A percentile compares a stretch with the other conserved stretches of the same genome.
These are phyloP conservation scores for Russula foetens DNA, from an alignment of 768 basidiomycete genomes.

Conservation along the genomic window DNA sequence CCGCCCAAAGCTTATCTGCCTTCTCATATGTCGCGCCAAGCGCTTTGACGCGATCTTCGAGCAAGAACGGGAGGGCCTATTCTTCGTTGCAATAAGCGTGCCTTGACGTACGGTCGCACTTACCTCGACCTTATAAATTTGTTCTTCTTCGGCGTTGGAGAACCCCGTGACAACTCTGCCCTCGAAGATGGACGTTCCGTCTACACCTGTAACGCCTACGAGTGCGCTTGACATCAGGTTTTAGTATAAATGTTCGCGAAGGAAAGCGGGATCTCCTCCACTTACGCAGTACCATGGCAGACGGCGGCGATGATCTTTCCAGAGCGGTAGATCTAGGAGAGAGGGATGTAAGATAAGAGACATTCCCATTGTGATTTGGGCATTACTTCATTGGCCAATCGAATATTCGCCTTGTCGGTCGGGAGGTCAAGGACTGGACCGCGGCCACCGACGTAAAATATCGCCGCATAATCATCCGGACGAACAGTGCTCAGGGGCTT, in stretches of 20 bases:
- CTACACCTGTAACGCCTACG: conserved; percentile 42
- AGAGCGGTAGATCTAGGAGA: conserved; percentile 50
- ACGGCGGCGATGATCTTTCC: conserved; percentile 66
- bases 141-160: conserved; percentile 61
- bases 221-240: conserved; percentile 36
- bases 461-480: conserved; percentile 53
- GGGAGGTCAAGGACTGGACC: conserved; percentile 71
- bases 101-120: conserved; percentile 1
- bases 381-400: conserved; percentile 48
- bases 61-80: conserved; percentile 58
- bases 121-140: conserved; percentile 38
- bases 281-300: conserved; percentile 73
- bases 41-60: conserved; percentile 54
- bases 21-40: conserved; percentile 65
- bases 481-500: conserved; percentile 56
- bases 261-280: too few relatives aligned
- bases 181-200: conserved; percentile 59
- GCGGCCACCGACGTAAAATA: conserved; percentile 78
- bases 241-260: too few relatives aligned
- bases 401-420: conserved; percentile 44
- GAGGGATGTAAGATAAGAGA: not conserved
- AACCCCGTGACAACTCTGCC: conserved; percentile 57
- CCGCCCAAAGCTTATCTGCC: conserved; percentile 46
- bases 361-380: not conserved
- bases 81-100: not conserved